Percentiles rank a stretch among this genome's conserved stretches.
These are phyloP conservation scores for Conticribra guillardii DNA, from an alignment of 108 stramenopile genomes.

Conservation along the genomic window DNA sequence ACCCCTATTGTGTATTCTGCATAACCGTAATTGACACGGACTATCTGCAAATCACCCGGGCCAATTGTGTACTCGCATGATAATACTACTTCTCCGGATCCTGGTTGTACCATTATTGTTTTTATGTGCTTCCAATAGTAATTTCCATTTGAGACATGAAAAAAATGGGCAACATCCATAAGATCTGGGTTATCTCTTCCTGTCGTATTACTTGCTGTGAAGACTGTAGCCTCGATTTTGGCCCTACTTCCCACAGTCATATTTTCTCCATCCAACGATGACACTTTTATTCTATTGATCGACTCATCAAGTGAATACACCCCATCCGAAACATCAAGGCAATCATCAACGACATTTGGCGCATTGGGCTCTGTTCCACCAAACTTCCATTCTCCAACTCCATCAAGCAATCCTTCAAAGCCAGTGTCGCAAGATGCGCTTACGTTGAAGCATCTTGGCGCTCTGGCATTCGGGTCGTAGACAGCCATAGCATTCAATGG, in stretches of 20 bases:
- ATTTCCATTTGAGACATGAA: background rate
- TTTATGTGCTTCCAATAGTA: background rate
- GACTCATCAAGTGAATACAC: slow-evolving; percentile 4
- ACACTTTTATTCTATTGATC: slow-evolving; percentile 4
- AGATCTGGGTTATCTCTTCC: background rate
- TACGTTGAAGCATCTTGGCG: slow-evolving; percentile 1
- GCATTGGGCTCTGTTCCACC: slow-evolving; percentile 1
- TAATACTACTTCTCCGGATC: background rate
- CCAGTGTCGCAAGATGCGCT: slow-evolving; percentile 3
- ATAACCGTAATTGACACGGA: slow-evolving; percentile 12
- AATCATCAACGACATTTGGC: slow-evolving; percentile 9
- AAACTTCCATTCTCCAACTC: background rate
- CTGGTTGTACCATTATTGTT: background rate
- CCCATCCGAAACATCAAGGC: background rate
- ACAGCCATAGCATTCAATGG: too few relatives aligned
- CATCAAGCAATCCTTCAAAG: background rate
- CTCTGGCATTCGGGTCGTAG: slow-evolving; percentile 4
- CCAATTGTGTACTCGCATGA: background rate
- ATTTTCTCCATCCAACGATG: slow-evolving; percentile 1
- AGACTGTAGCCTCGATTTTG: background rate
- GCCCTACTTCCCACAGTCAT: background rate
- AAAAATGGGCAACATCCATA: background rate
- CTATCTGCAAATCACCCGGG: background rate
- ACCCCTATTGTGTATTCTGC: background rate
- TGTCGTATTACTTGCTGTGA: slow-evolving; percentile 1